Base-by-base conservation (phyloP, 768 basidiomycete genomes). In the Kwoniella pini region DNA sequence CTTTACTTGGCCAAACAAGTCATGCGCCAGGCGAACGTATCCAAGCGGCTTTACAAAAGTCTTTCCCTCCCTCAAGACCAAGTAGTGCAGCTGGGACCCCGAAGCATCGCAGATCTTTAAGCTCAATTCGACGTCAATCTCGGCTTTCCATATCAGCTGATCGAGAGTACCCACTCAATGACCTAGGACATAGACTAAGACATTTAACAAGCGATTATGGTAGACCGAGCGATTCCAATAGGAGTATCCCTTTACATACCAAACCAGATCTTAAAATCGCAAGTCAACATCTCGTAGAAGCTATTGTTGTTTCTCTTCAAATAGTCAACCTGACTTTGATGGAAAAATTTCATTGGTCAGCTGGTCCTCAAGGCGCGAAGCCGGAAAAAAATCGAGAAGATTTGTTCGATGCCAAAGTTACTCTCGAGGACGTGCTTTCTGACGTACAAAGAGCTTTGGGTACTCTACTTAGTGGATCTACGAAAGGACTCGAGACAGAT, bases 1-100 rank as follows among this genome's bases (percentile, higher is more conserved):
- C 71, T 9, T 44, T 75, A n/a, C 58, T 75, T 10, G 69, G 69
- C 2, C 62, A 63, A 12, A 61, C 64, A 1, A 67, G 65, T 46
- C 74, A 75, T 62, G 60, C 68, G 0, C 70, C 74, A 0, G 74
- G 74, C 4, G 71, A 70, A 52, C 39, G 74, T 19, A 72, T 75
- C 13, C 52, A 58, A 54, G 64, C 62, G 2, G 74, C 74, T 10
- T 49, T 75, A 17, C 54, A 56, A 7, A 42, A 49, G 22, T 62
- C 60, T 11, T 51, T 55, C n/a, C 60, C 53, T 0, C 44, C 44
- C 24, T 57, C 55, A 6, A 48, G 55, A 30, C 55, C 55, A 19
- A 51, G 40, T 24, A 50, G 57, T 33, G 30, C 30, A 2, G 50
- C 30, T 30, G 31, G 49, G 11, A 36, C 39, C 26, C 57, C 55